These are phyloP conservation scores for Pythium utonaiense DNA, from an alignment of 352 stramenopile genomes.

Conservation along the genomic window DNA sequence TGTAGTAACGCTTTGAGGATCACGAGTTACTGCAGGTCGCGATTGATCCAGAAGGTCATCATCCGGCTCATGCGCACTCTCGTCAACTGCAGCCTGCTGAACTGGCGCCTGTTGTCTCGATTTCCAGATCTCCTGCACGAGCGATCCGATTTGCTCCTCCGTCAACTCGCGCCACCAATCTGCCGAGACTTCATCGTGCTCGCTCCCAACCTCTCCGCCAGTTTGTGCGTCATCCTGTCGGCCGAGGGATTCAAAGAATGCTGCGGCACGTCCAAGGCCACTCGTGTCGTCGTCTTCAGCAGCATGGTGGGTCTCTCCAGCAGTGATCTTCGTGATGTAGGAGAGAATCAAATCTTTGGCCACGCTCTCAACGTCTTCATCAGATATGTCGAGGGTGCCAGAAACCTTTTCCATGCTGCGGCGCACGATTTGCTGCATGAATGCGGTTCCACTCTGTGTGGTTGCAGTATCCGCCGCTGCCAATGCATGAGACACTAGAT, in stretches of 20 bases:
- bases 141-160: conserved; percentile 19
- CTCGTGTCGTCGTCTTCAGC: background rate
- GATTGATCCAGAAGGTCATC: background rate
- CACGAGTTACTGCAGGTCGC: background rate
- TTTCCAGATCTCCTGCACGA: conserved; percentile 22
- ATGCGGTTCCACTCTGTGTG: too few relatives aligned
- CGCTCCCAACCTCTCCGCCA: too few relatives aligned
- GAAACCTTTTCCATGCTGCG: conserved; percentile 15
- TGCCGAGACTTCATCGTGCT: background rate
- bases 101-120: background rate
- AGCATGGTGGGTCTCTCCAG: background rate
- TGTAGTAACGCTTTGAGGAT: background rate
- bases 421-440: conserved; percentile 14
- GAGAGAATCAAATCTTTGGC: background rate
- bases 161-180: conserved; percentile 26
- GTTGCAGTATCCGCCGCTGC: background rate
- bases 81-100: background rate
- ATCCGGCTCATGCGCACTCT: background rate
- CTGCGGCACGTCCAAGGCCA: conserved; percentile 13
- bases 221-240: background rate
- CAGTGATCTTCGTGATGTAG: background rate
- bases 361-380: conserved; percentile 5
- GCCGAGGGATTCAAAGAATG: conserved; percentile 15
- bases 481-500: conserved; percentile 8
- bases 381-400: conserved; percentile 5